Evolutionary conservation across 352 stramenopile species (phyloP).

Genomic region (Sclerospora graminicola): DNA sequence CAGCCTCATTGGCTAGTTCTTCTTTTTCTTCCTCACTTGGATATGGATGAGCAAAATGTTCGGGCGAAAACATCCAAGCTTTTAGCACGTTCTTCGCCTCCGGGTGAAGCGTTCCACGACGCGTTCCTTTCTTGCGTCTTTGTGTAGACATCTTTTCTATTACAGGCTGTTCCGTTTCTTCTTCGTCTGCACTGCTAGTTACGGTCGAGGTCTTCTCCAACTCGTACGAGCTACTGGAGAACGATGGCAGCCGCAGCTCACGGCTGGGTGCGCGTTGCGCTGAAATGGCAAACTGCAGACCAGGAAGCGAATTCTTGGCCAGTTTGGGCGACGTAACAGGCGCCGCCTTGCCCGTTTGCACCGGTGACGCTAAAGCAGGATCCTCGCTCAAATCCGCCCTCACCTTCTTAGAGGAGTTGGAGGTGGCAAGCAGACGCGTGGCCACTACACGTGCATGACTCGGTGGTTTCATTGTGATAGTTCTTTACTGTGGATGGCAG

Average conservation of each 20-base stretch:
- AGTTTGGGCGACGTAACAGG: conserved; percentile 31
- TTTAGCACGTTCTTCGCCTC: conserved; percentile 84
- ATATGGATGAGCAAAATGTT: conserved; percentile 83
- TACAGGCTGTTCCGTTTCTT: conserved; percentile 10
- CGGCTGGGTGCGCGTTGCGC: conserved; percentile 25
- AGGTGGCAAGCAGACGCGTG: conserved; percentile 13
- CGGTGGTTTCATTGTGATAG: conserved; percentile 9
- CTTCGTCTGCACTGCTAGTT: conserved; percentile 13
- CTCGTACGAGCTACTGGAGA: conserved; percentile 33
- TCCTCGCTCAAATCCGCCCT: conserved; percentile 15
- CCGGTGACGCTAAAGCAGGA: conserved; percentile 9
- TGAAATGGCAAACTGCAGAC: conserved; percentile 54
- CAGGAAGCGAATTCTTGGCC: conserved; percentile 46
- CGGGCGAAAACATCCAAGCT: conserved; percentile 84
- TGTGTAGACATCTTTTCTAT: conserved; percentile 7
- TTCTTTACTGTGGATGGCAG: conserved; percentile 8
- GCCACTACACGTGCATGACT: conserved; percentile 21
- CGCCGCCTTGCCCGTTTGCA: conserved; percentile 25
- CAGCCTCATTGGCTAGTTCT: conserved; percentile 60
- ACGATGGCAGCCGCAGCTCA: conserved; percentile 43
- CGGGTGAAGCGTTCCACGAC: conserved; percentile 67
- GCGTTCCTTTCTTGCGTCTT: conserved; percentile 75
- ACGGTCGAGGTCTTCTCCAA: conserved; percentile 15
- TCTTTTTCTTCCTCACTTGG: conserved; percentile 85
- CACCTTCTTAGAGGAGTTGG: conserved; percentile 11